These are phyloP conservation scores for Meyerozyma sp. DNA, from an alignment of 1,139 yeast species.

Conservation along the genomic window DNA sequence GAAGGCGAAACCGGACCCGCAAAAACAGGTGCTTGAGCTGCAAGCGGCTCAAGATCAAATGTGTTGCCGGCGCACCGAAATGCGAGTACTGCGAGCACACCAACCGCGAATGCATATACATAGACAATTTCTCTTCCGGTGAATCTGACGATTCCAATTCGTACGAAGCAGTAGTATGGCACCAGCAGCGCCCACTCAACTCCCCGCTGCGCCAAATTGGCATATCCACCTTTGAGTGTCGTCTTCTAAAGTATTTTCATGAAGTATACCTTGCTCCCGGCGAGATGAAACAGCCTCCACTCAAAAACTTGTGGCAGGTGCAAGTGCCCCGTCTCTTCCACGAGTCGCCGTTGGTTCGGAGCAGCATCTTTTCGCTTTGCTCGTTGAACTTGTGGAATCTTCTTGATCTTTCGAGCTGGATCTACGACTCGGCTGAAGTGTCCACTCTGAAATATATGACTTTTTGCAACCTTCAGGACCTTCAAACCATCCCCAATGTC, in stretches of 20 bases:
- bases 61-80: constrained; percentile 28
- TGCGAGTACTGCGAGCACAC: constrained; percentile 33
- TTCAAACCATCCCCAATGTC: not conserved
- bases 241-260: constrained; percentile 3
- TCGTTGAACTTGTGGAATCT: constrained; percentile 17
- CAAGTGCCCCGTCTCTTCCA: constrained; percentile 12
- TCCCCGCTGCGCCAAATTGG: constrained; percentile 2
- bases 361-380: constrained; percentile 19
- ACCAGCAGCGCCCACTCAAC: constrained; percentile 1
- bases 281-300: constrained; percentile 1
- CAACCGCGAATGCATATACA: constrained; percentile 3
- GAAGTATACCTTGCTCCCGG: constrained; percentile 2
- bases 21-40: not conserved
- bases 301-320: constrained; percentile 2
- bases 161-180: not conserved
- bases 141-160: not conserved
- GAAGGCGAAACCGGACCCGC: not conserved
- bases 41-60: constrained; percentile 13
- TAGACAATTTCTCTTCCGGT: not conserved
- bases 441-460: not conserved
- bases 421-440: constrained; percentile 4
- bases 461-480: not conserved
- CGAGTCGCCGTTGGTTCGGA: constrained; percentile 17
- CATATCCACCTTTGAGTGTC: constrained; percentile 2
- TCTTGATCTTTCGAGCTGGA: constrained; percentile 7